phyloP scores from a whole-genome alignment of 805 yeast genomes.

The Sugiyamaella americana region DNA sequence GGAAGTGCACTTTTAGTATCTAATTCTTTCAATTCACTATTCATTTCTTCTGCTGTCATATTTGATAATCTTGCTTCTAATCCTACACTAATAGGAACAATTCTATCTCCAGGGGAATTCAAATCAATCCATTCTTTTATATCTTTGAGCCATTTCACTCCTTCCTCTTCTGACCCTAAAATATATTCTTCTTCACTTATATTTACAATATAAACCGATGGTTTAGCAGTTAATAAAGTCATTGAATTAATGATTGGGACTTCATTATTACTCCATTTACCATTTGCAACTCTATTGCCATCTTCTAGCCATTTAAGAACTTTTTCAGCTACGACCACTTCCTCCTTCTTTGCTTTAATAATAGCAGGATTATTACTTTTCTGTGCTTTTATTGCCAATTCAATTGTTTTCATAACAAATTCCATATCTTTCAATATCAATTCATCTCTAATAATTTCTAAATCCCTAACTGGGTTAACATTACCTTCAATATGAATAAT shows the following conservation, averaged over 20 bases:
- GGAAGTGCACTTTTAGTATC: constrained; percentile 82
- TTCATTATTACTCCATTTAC: constrained; percentile 83
- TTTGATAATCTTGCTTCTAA: constrained; percentile 87
- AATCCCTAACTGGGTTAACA: constrained; percentile 91
- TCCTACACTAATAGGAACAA: constrained; percentile 89
- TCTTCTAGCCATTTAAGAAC: constrained; percentile 72
- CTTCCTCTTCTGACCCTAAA: constrained; percentile 45
- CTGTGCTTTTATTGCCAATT: constrained; percentile 36
- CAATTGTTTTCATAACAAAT: constrained; percentile 81
- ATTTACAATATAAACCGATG: constrained; percentile 87
- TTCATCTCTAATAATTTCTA: constrained; percentile 86
- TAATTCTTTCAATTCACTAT: constrained; percentile 61
- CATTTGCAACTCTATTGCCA: constrained; percentile 85
- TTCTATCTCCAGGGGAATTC: constrained; percentile 81
- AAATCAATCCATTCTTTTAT: constrained; percentile 89
- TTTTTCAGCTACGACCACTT: constrained; percentile 50
- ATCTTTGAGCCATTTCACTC: constrained; percentile 75
- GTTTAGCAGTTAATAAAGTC: constrained; percentile 89
- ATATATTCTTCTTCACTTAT: constrained; percentile 82
- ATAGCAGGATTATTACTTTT: constrained; percentile 32
- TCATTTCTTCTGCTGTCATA: constrained; percentile 79
- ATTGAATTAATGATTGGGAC: constrained; percentile 83
- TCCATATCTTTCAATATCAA: constrained; percentile 95
- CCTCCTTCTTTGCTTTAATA: constrained; percentile 20
- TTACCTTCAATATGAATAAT: constrained; percentile 96